Conservation (phyloP, 2,329 filamentous ascomycete genomes). For the Aspergillus brasiliensis region DNA sequence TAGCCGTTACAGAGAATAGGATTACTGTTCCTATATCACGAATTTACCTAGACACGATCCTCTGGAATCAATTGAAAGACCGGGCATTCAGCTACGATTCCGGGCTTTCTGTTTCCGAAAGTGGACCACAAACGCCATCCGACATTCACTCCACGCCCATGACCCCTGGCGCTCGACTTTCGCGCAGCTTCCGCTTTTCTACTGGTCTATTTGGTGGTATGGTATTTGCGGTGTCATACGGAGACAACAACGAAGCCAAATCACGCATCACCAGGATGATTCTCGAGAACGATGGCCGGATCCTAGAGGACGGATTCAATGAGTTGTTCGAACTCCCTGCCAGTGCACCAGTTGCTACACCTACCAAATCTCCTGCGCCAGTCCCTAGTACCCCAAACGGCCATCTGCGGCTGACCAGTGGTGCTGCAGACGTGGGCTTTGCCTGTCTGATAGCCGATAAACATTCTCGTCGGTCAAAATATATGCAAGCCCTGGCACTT, state of each 20-base stretch:
- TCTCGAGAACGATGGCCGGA: slow-evolving; percentile 67
- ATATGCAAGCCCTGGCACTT: slow-evolving; percentile 89
- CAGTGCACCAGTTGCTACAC: slow-evolving; percentile 30
- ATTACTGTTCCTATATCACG: slow-evolving; percentile 47
- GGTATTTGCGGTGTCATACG: slow-evolving; percentile 83
- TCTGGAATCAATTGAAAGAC: slow-evolving; percentile 50
- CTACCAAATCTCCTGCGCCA: slow-evolving; percentile 28
- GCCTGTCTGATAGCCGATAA: slow-evolving; percentile 82
- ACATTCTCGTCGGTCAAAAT: slow-evolving; percentile 85
- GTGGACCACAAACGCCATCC: slow-evolving; percentile 39
- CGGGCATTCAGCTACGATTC: slow-evolving; percentile 38
- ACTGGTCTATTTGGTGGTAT: slow-evolving; percentile 71
- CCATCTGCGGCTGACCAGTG: slow-evolving; percentile 57
- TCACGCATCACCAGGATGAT: slow-evolving; percentile 65
- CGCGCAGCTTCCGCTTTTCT: slow-evolving; percentile 39
- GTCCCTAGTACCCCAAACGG: slow-evolving; percentile 14
- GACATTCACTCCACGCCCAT: slow-evolving; percentile 43
- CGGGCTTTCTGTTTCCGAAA: slow-evolving; percentile 20
- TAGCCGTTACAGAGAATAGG: slow-evolving; percentile 31
- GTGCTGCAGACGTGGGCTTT: slow-evolving; percentile 66
- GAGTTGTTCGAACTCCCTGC: slow-evolving; percentile 67
- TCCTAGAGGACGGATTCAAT: slow-evolving; percentile 77
- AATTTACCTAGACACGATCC: slow-evolving; percentile 50
- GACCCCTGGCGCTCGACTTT: slow-evolving; percentile 54
- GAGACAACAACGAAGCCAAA: slow-evolving; percentile 59